Base-by-base conservation (phyloP, 2,329 filamentous ascomycete species). In the Ploettnerulaceae sp. region DNA sequence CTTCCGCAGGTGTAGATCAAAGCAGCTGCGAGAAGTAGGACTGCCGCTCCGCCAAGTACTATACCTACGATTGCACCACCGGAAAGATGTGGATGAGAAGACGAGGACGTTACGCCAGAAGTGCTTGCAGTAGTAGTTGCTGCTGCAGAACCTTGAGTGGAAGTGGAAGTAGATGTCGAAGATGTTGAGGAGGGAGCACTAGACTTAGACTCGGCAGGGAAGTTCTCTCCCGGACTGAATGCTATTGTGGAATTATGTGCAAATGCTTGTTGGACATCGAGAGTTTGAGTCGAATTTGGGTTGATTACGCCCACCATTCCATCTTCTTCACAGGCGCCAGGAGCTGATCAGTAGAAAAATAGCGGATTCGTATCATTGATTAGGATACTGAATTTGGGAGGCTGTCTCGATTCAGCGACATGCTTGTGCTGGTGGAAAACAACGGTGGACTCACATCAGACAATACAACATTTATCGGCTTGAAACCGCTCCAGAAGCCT, bases 221-320 rank as follows among this genome's bases (percentile, higher is more conserved):
- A 59, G 11, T 36, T 44, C 34, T 59, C 48, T 2, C 58, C 57
- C 4, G 57, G 57, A 47, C 49, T 55, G 29, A 58, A 53, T 7
- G 28, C 36, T 4, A 52, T 15, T 2, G 49, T 56, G 6, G 57
- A 37, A 25, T 57, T 57, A n/a, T 42, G 28, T 15, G 55, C 52
- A 40, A 47, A 55, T 15, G 39, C 41, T 35, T 50, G 25, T 48
- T 61, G 58, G 14, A 45, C 45, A 3, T 40, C 52, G 11, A 59
- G 41, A 8, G 57, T 61, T 40, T 58, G 41, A 6, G 54, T 57
- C 6, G 52, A 31, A 28, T 60, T 59, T 54, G 58, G 76, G 59
- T 90, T 91, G 56, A 91, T 82, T 1, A 78, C 83, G 3, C 86
- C 86, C n/a, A 91, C 76, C 86, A 90, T 91, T 22, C 76, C 72